A percentile compares a stretch with the other conserved stretches of the same genome.
Conservation (phyloP, 2,329 filamentous ascomycete species). For the Pyricularia grisea region DNA sequence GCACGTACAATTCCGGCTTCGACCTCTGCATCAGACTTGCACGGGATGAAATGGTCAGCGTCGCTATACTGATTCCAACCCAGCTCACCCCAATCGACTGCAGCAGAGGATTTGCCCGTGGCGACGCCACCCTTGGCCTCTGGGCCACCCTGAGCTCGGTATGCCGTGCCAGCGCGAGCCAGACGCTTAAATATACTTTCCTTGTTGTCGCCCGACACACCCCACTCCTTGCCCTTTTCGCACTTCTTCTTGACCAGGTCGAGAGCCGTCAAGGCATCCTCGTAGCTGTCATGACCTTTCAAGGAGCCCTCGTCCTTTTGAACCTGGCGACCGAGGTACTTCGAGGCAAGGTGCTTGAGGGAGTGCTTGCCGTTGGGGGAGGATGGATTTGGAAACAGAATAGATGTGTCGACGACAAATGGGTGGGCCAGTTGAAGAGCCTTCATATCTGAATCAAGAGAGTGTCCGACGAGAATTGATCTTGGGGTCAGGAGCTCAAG, state of each 20-base stretch:
- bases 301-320: conserved; percentile 63
- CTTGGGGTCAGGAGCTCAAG: conserved; percentile 61
- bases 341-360: conserved; percentile 80
- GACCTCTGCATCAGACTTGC: conserved; percentile 50
- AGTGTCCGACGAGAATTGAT: conserved; percentile 72
- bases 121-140: conserved; percentile 46
- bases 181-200: conserved; percentile 89
- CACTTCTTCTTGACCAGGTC: conserved; percentile 94
- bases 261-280: conserved; percentile 84
- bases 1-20: conserved; percentile 45
- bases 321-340: conserved; percentile 79
- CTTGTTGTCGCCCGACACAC: conserved; percentile 61
- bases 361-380: conserved; percentile 85
- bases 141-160: conserved; percentile 50
- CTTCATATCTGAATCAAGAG: conserved; percentile 72
- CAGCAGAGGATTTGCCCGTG: conserved; percentile 56
- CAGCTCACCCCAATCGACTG: conserved; percentile 86
- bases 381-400: conserved; percentile 83
- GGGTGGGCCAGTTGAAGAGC: conserved; percentile 83
- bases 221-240: conserved; percentile 84
- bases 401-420: conserved; percentile 84
- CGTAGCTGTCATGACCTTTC: conserved; percentile 78
- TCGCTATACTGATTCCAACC: conserved; percentile 45
- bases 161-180: conserved; percentile 50
- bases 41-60: conserved; percentile 45